Evolutionary conservation across 164 flowering plant species (phyloP), one percentile per base, ranked within the genome.

Genomic region (Platanus orientalis): DNA sequence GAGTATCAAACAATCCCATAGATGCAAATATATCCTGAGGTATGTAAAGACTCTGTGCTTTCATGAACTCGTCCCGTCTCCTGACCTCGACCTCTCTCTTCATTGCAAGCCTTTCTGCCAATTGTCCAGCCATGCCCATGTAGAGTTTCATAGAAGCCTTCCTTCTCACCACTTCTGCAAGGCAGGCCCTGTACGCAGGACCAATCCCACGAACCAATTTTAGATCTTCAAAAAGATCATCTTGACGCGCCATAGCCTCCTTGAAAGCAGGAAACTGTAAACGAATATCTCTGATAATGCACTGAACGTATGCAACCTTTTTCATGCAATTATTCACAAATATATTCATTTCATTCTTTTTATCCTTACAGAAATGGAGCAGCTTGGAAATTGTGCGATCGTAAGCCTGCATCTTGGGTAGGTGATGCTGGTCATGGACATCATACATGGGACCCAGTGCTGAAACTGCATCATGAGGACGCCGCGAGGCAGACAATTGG

Each of bases 381-480:
- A 95, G 84, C 69, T 83, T 79, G 20, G 87, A 82, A 47, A 92
- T 75, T 30, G 84, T 68, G 66, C 62, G 74, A 23, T 88, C 89
- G 70, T 88, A 92, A 36, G 78, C 71, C 71, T 76, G 83, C 93
- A 95, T 88, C 68, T 56, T 90, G 23, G 95, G 99, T 28, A 92
- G 86, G 75, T 90, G 94, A 74, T 64, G 86, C 67, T 84, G 87
- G 64, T 89, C 94, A 72, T 92, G 99, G 72, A 85, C 87, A 65
- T 95, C 96, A 75, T 92, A 95, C 97, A 95, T 95, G 24, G 92
- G 99, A 58, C 99, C 99, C 73, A 95, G 76, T 47, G 99, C 98
- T 42, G 99, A 95, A 76, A 95, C 99, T 21, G 98, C 99, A 82
- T 95, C 99, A 78, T 92, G 97, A 62, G 99, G 99, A 51, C 94